phyloP scores from a whole-genome alignment of 2,329 filamentous ascomycete genomes.

The Pezicula carpinea region DNA sequence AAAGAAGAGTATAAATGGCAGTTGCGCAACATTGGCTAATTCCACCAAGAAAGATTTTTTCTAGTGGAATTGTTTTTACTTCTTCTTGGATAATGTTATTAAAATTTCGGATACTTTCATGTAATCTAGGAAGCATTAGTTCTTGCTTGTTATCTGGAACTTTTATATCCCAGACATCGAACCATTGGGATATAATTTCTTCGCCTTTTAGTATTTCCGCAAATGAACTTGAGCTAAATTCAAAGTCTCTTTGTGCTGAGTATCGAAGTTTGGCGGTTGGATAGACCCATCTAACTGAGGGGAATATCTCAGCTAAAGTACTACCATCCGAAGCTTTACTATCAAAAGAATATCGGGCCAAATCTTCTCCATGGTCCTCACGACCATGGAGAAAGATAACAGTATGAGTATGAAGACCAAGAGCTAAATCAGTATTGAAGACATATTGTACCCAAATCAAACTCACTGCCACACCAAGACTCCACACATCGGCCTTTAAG shows the following conservation, averaged over 20 bases:
- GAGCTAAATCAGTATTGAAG: too few species aligned
- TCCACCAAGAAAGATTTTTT: slow-evolving; percentile 39
- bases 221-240: slow-evolving; percentile 13
- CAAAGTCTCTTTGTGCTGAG: slow-evolving; percentile 23
- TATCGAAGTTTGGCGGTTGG: slow-evolving; percentile 19
- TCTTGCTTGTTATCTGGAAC: slow-evolving; percentile 37
- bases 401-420: slow-evolving; percentile 35
- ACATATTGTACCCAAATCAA: too few species aligned
- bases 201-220: slow-evolving; percentile 10
- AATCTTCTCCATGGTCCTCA: slow-evolving; percentile 34
- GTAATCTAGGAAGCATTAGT: slow-evolving; percentile 36
- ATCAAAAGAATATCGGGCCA: slow-evolving; percentile 36
- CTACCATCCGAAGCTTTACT: slow-evolving; percentile 24
- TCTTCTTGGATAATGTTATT: slow-evolving; percentile 31
- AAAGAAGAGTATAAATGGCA: slow-evolving; percentile 33
- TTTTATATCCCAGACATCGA: slow-evolving; percentile 38
- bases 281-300: slow-evolving; percentile 14
- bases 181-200: slow-evolving; percentile 39
- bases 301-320: slow-evolving; percentile 12
- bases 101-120: slow-evolving; percentile 32
- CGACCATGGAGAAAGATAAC: slow-evolving; percentile 42
- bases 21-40: slow-evolving; percentile 43
- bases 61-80: slow-evolving; percentile 30
- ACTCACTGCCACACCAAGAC: too few species aligned
- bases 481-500: too few species aligned